Base-by-base conservation (phyloP, 2,329 filamentous ascomycete genomes). In the Plenodomus lindquistii region DNA sequence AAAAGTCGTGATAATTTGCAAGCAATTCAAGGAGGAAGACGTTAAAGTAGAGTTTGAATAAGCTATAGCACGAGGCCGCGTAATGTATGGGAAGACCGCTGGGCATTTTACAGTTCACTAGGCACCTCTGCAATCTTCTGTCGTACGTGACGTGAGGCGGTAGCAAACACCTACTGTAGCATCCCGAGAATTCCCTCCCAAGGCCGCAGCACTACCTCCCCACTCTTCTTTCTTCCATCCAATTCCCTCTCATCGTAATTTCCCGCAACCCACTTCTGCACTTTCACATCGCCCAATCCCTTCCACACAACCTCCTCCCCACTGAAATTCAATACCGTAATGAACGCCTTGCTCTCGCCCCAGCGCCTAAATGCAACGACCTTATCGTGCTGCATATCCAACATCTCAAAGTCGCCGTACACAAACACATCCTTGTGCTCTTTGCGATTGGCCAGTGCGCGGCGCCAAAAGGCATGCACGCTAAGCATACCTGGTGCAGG, bases 401-500 rank as follows among this genome's bases (percentile, higher is more conserved):
- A 67, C 40, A 81, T 63, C 47, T 80, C 67, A 62, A 83, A 88
- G 10, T 77, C 73, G 2, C 85, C 85, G 56, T 86, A 82, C 4
- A 87, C 79, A 50, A 89, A 84, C 5, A 84, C 71, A 22, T 84
- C 78, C 24, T 78, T 77, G 60, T 85, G 75, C 51, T 78, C 69
- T 68, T 85, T 86, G 42, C 85, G 77, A 42, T 81, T 74, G 44
- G 60, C 66, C 18, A 88, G 71, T 42, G 78, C 76, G 20, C 75
- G 68, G 65, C 79, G 79, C 83, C 85, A 88, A 68, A 86, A 88
- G 22, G 78, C 75, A 50, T 84, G 75, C 1, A 86, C 80, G 8
- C 79, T 80, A 10, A 75, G 63, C 1, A 68, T 69, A 13, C 64
- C 66, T 1, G 58, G 57, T 1, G 52, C 39, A 0, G 65, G 60